A percentile compares a stretch with the other conserved stretches of the same genome.
These are phyloP conservation scores for Saussurea involucrata DNA, from an alignment of 129 eudicot species.

Conservation along the genomic window DNA sequence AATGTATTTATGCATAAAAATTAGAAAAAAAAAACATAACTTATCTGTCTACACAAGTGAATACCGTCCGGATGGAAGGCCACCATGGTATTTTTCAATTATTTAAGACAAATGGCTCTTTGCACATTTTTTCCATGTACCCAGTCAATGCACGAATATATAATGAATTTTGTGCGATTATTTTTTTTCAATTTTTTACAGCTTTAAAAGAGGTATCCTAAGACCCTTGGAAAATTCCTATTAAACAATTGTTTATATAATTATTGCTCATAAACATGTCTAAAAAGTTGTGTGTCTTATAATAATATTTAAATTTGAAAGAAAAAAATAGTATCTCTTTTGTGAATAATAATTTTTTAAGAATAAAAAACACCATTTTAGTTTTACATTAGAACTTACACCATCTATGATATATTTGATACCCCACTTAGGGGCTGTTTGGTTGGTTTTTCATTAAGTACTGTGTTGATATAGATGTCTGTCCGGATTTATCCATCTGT, in stretches of 20 bases:
- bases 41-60: too few relatives aligned
- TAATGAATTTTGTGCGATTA: not conserved
- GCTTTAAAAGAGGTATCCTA: slow-evolving; percentile 14
- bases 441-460: too few relatives aligned
- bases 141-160: not conserved
- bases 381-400: not conserved
- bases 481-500: too few relatives aligned
- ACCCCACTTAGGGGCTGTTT: not conserved
- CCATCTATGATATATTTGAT: not conserved
- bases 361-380: not conserved
- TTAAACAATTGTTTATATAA: not conserved
- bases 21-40: too few relatives aligned
- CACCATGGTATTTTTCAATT: too few relatives aligned
- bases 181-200: not conserved
- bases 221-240: not conserved
- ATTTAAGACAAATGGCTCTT: not conserved
- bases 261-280: slow-evolving; percentile 15
- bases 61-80: too few relatives aligned
- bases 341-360: not conserved
- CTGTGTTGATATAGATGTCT: too few relatives aligned
- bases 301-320: not conserved
- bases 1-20: too few relatives aligned
- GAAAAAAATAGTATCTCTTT: not conserved
- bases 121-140: not conserved
- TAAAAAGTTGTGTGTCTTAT: slow-evolving; percentile 7